Base-by-base conservation (phyloP, 192 early-diverging fungal genomes). In the Thoreauomyces humboldtii region DNA sequence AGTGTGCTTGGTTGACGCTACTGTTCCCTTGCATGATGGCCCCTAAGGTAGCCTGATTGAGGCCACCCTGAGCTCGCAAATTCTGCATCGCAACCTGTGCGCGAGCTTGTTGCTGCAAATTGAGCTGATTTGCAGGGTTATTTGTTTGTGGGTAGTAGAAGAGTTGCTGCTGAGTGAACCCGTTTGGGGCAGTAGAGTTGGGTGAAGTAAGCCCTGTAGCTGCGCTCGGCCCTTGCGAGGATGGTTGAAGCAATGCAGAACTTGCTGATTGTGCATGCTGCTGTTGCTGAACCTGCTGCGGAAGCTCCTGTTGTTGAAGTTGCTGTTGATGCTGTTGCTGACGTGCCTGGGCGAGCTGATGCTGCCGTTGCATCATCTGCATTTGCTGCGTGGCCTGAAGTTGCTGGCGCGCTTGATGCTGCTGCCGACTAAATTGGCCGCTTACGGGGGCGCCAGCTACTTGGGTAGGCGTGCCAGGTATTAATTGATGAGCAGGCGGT, bases 101-200 rank as follows among this genome's bases (percentile, higher is more conserved):
- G 25, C 62, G 46, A 25, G 50, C 50, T 41, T 64, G 62, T 36
- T 50, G 48, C 32, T 62, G 60, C 32, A 47, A 4, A 31, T 25
- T 54, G 31, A 42, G 29, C n/a, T 54, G 46, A n/a, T 29, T 53
- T 25, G 62, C 48, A 14, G 55, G 55, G 37, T 41, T 64, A 24
- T 57, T 66, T 1, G 46, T 17, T 14, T 55, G 51, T 29, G 55
- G 64, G 45, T 66, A 66, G 43, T 66, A 66, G n/a, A 66, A 44
- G 17, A 66, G 53, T 4, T 66, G 64, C 29, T 66, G 51, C 24
- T 52, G 38, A 5, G 53, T 66, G 29, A 66, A 57, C 9, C 54
- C 54, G 41, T 57, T 66, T 2, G 64, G 38, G n/a, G n/a, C n/a
- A n/a, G n/a, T n/a, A n/a, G n/a, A n/a, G 45, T 43, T 66, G 5